Evolutionary conservation across 192 early-diverging fungal species (phyloP), one percentile per base, ranked within the genome.

Genomic region (Coemansia aciculifera): DNA sequence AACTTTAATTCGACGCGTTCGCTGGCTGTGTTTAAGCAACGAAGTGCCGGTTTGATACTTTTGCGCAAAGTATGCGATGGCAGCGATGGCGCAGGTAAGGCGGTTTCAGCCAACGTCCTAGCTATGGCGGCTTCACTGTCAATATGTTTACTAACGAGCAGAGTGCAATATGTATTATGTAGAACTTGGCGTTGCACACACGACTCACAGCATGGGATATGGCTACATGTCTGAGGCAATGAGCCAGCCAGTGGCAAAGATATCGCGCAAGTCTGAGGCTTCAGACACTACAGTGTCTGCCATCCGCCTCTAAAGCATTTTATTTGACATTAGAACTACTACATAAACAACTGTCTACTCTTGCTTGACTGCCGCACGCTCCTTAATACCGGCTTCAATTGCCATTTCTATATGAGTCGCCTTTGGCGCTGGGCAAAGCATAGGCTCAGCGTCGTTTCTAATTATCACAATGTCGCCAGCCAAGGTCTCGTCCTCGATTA

Each of bases 151-250:
- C 43, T 63, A 29, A 63, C 24, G 72, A 24, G 54, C 42, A 32
- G 51, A 54, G 13, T 62, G 31, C 49, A 36, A 36, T 27, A 19
- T 59, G 9, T 23, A 52, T 36, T 69, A 59, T 31, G 66, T 85
- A 56, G 92, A 94, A 59, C 80, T 91, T 38, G 87, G 87, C 49
- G 84, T 85, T 69, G 89, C 86, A 0, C 91, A 94, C 70, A 90
- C 91, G 5, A 92, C 92, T 3, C 71, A 85, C 23, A 87, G 87
- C 49, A 92, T 94, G 90, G 89, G 87, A 54, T 74, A 80, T 5
- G 75, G 70, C 1, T 75, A 66, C 32, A 81, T 81, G 78, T 51
- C 69, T 3, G 49, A n/a, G 2, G 39, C 39, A 2, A 80, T 80
- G 78, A 21, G 32, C 12, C 64, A 38, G 3, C 78, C 73, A 13